Conservation (phyloP, 176 grass and related monocot species). For the Chloris gayana region DNA sequence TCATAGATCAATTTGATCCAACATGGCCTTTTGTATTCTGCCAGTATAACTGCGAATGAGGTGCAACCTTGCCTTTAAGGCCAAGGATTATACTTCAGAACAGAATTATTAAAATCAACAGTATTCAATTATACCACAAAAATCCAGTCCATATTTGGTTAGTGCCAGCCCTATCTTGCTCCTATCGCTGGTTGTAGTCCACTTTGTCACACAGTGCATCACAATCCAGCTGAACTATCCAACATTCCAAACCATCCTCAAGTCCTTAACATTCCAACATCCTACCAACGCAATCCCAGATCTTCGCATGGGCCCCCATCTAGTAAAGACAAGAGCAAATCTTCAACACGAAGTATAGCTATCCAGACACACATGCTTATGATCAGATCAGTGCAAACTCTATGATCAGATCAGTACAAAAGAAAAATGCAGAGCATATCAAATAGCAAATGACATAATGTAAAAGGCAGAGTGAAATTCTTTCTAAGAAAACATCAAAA, state of each 20-base stretch:
- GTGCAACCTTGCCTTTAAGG: too few species aligned
- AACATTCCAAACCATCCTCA: slow-evolving; percentile 53
- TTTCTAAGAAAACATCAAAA: not conserved
- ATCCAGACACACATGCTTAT: slow-evolving; percentile 31
- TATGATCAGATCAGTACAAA: slow-evolving; percentile 18
- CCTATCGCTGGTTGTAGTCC: slow-evolving; percentile 53
- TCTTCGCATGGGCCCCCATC: slow-evolving; percentile 51
- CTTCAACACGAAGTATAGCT: slow-evolving; percentile 53
- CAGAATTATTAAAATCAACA: slow-evolving; percentile 44
- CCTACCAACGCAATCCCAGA: slow-evolving; percentile 61
- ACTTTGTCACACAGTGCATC: slow-evolving; percentile 48
- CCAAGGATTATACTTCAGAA: slow-evolving; percentile 20
- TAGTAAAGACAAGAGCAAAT: slow-evolving; percentile 59
- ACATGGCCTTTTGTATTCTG: not conserved
- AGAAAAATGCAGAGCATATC: slow-evolving; percentile 21
- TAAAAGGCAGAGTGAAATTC: not conserved
- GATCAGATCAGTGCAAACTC: slow-evolving; percentile 25
- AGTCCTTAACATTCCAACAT: slow-evolving; percentile 56
- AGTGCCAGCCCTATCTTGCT: slow-evolving; percentile 50
- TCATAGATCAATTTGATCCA: slow-evolving; percentile 19
- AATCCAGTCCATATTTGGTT: slow-evolving; percentile 39
- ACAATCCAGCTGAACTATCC: slow-evolving; percentile 59
- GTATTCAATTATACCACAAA: slow-evolving; percentile 52
- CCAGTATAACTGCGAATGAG: not conserved
- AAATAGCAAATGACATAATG: not conserved